These are phyloP conservation scores for Arthonia radiata DNA, from an alignment of 495 filamentous ascomycete genomes.

Conservation along the genomic window DNA sequence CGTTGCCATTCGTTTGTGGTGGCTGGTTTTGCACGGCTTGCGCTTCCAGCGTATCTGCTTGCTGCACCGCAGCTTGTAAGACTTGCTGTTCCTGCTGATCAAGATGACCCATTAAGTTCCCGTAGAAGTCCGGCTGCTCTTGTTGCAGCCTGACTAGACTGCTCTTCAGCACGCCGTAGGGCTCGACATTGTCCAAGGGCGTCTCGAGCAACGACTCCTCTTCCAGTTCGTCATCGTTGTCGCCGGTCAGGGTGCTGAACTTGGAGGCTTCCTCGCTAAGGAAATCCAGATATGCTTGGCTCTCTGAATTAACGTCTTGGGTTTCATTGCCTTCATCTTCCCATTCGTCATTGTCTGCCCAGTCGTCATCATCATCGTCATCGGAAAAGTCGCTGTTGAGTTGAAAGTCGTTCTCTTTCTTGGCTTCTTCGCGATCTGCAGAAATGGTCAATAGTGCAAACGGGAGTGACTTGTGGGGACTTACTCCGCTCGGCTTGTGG, in stretches of 20 bases:
- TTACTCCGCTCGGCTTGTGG: slow-evolving; percentile 64
- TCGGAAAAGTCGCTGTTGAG: slow-evolving; percentile 32
- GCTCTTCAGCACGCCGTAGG: slow-evolving; percentile 65
- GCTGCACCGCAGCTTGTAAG: slow-evolving; percentile 53
- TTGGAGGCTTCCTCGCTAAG: slow-evolving; percentile 80
- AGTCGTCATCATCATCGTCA: slow-evolving; percentile 51
- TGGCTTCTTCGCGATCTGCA: slow-evolving; percentile 68
- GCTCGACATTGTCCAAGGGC: slow-evolving; percentile 81
- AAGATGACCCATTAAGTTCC: slow-evolving; percentile 52
- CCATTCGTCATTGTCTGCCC: slow-evolving; percentile 46
- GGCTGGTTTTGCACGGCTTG: too few relatives aligned
- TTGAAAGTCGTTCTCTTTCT: slow-evolving; percentile 63
- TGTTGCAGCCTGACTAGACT: slow-evolving; percentile 67
- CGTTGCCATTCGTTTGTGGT: too few relatives aligned
- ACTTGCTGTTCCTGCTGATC: slow-evolving; percentile 57
- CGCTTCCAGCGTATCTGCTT: slow-evolving; percentile 61
- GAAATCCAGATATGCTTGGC: slow-evolving; percentile 85
- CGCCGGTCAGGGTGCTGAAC: slow-evolving; percentile 39
- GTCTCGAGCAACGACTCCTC: slow-evolving; percentile 83
- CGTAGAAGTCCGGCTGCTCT: slow-evolving; percentile 74
- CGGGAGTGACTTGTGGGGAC: slow-evolving; percentile 7
- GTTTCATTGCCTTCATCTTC: slow-evolving; percentile 12
- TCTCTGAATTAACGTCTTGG: slow-evolving; percentile 63
- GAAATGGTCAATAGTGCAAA: slow-evolving; percentile 1
- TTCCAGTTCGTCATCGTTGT: slow-evolving; percentile 75